Evolutionary conservation across 768 basidiomycete species (phyloP).

Genomic region (Mycena rebaudengoi): DNA sequence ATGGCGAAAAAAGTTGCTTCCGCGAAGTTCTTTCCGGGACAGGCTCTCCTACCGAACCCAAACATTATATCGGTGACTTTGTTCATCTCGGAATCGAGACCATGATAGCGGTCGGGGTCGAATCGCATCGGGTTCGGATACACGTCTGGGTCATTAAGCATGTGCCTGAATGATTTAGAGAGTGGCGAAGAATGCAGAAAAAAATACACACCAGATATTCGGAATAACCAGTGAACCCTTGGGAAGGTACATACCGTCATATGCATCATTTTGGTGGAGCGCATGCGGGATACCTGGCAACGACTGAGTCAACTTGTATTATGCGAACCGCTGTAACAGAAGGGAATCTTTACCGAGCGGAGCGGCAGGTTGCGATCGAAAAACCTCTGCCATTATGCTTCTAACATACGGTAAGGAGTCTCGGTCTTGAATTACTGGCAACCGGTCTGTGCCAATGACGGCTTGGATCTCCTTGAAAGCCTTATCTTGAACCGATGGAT

Average conservation of each 20-base stretch:
- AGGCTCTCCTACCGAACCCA: slow-evolving; percentile 2
- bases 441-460: slow-evolving; percentile 13
- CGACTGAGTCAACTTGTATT: no score
- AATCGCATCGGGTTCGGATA: not conserved
- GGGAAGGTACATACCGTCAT: slow-evolving; percentile 14
- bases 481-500: slow-evolving; percentile 17
- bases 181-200: not conserved
- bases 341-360: slow-evolving; percentile 19
- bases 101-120: not conserved
- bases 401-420: slow-evolving; percentile 15
- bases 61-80: not conserved
- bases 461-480: slow-evolving; percentile 9
- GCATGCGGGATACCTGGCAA: not conserved
- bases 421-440: slow-evolving; percentile 16
- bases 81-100: slow-evolving; percentile 5
- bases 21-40: not conserved
- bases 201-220: slow-evolving; percentile 4
- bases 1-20: not conserved
- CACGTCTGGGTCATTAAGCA: not conserved
- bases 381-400: slow-evolving; percentile 11
- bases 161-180: not conserved
- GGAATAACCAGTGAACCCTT: slow-evolving; percentile 7
- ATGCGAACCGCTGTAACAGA: not conserved
- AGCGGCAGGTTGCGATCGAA: slow-evolving; percentile 17
- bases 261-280: slow-evolving; percentile 9